These are phyloP conservation scores for Epicoccum sorghinum DNA, from an alignment of 2,329 filamentous ascomycete genomes.

Conservation along the genomic window DNA sequence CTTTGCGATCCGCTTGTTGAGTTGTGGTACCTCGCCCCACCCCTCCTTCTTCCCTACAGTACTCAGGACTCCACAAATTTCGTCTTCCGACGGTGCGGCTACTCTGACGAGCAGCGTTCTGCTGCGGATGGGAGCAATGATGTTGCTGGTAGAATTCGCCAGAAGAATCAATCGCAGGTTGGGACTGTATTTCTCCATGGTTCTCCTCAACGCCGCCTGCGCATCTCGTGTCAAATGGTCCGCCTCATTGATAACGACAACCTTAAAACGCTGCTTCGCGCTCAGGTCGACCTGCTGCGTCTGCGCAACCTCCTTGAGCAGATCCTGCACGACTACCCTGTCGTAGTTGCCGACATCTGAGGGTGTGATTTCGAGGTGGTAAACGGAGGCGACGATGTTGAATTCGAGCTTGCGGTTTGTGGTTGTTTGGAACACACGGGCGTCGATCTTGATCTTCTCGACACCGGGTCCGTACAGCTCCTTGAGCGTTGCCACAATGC, in stretches of 20 bases:
- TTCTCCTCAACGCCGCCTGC: conserved; percentile 89
- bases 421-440: conserved; percentile 92
- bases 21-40: conserved; percentile 74
- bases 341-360: conserved; percentile 97
- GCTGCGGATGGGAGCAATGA: conserved; percentile 96
- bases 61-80: conserved; percentile 80
- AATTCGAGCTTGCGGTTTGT: conserved; percentile 98
- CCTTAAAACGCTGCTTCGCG: conserved; percentile 93
- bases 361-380: conserved; percentile 97
- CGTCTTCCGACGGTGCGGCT: conserved; percentile 80
- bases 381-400: conserved; percentile 96
- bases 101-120: conserved; percentile 91
- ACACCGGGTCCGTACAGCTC: conserved; percentile 94
- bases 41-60: conserved; percentile 77
- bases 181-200: conserved; percentile 99
- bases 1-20: conserved; percentile 85
- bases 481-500: conserved; percentile 92
- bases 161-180: conserved; percentile 90
- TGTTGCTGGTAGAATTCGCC: conserved; percentile 96
- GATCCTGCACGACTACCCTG: conserved; percentile 91
- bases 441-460: conserved; percentile 99
- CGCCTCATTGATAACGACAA: conserved; percentile 98
- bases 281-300: conserved; percentile 97
- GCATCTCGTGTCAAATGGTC: conserved; percentile 93
- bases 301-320: conserved; percentile 97